Conservation (phyloP, 2,329 filamentous ascomycete genomes). For the Diplodia sapinea region DNA sequence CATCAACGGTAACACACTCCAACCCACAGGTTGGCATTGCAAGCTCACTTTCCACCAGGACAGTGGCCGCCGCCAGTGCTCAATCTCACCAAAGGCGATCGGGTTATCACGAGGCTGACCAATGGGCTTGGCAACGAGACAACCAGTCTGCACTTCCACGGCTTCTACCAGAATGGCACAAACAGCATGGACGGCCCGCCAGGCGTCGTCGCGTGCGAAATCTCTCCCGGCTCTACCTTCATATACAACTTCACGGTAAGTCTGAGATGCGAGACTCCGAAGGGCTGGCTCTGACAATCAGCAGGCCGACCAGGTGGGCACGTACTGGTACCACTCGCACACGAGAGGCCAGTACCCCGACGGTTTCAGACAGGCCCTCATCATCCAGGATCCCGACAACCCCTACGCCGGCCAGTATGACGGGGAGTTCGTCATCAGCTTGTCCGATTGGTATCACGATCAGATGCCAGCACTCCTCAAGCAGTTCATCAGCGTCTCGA, state of each 20-base stretch:
- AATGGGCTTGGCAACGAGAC: slow-evolving; percentile 70
- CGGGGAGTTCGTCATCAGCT: slow-evolving; percentile 67
- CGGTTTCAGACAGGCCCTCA: slow-evolving; percentile 69
- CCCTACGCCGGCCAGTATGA: slow-evolving; percentile 60
- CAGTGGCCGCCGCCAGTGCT: slow-evolving; percentile 76
- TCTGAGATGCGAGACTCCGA: background rate
- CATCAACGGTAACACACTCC: slow-evolving; percentile 63
- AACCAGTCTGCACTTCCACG: slow-evolving; percentile 77
- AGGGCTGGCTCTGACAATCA: background rate
- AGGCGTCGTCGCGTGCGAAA: slow-evolving; percentile 63
- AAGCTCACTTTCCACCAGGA: too few relatives aligned
- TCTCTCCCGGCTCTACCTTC: slow-evolving; percentile 66
- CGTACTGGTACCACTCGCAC: slow-evolving; percentile 73
- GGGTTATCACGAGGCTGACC: slow-evolving; percentile 69
- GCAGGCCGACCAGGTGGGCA: slow-evolving; percentile 58
- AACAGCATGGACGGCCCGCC: slow-evolving; percentile 76
- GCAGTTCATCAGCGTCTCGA: slow-evolving; percentile 55
- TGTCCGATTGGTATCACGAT: slow-evolving; percentile 80
- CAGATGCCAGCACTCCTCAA: slow-evolving; percentile 52
- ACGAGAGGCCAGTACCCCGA: slow-evolving; percentile 68
- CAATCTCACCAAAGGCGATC: slow-evolving; percentile 75
- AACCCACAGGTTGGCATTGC: too few relatives aligned
- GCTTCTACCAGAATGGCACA: slow-evolving; percentile 78
- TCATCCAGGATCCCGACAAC: slow-evolving; percentile 65
- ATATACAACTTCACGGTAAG: slow-evolving; percentile 70